Conservation (phyloP, 1,284 basidiomycete species). For the Coniophora puteana region DNA sequence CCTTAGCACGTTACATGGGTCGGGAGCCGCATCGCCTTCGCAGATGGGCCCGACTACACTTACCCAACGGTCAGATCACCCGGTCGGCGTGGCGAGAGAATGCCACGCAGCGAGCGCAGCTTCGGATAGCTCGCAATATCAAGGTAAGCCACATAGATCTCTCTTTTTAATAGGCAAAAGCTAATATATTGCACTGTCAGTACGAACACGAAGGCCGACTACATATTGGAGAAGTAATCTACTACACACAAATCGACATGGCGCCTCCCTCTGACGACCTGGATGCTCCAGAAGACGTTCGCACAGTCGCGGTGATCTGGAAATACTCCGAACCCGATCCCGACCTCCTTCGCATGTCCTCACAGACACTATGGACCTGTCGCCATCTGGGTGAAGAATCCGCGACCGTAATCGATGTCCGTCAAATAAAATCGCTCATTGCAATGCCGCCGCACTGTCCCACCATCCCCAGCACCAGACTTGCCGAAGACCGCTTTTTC, state of each 20-base stretch:
- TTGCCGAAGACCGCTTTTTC: background rate
- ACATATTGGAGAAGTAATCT: too few species aligned
- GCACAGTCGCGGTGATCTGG: background rate
- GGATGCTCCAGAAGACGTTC: too few species aligned
- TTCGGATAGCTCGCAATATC: constrained; percentile 7
- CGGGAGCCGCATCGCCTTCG: background rate
- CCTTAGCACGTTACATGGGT: constrained; percentile 9
- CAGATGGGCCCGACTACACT: constrained; percentile 6
- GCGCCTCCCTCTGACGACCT: too few species aligned
- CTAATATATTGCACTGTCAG: too few species aligned
- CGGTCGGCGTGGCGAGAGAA: constrained; percentile 5
- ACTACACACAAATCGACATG: too few species aligned
- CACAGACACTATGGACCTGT: constrained; percentile 1
- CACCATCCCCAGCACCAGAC: background rate
- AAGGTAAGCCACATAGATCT: constrained; percentile 5
- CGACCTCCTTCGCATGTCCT: constrained; percentile 5
- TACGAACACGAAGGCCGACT: too few species aligned
- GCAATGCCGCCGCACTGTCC: background rate
- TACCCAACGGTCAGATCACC: constrained; percentile 9
- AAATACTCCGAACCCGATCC: background rate
- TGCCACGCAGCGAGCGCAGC: constrained; percentile 1
- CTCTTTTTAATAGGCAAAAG: constrained; percentile 4
- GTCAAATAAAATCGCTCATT: background rate
- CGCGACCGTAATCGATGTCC: background rate
- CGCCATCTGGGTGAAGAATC: too few species aligned